Base-by-base conservation (phyloP, 495 filamentous ascomycete species). In the Peziza echinospora region DNA sequence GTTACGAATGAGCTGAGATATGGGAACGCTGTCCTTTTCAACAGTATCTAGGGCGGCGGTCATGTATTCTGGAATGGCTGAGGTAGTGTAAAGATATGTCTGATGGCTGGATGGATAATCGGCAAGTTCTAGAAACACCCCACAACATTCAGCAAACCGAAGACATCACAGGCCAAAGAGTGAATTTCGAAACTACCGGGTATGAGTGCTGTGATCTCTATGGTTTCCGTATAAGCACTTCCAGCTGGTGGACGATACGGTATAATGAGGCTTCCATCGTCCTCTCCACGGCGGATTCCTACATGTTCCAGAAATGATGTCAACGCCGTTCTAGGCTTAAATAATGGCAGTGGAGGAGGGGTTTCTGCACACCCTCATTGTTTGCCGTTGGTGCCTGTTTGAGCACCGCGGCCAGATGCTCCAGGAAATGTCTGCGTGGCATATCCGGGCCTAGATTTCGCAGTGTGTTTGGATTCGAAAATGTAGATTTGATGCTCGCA, bases 41-140 rank as follows among this genome's bases (percentile, higher is more conserved):
- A 37, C 30, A 13, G 30, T 37, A 6, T 1, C 63, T 13, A 78
- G 59, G 24, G 67, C 62, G 0, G 58, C 51, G 5, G 68, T 65
- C 22, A 78, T 61, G 6, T 56, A 45, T 2, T 51, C 52, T 10
- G 68, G 61, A 22, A 67, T 62, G 48, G 72, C 61, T 0, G 76
- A 67, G 3, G 68, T 66, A 11, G 74, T 67, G 51, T 69, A 83
- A 28, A 80, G 52, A 48, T 75, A 67, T 48, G 72, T 80, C 39
- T 60, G 62, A 53, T 81, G 79, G 23, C 56, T 57, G 19, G 60
- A 63, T 2, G 80, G 81, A 51, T 86, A 86, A 7, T 81, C 75
- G 34, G 64, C 62, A 4, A 75, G 53, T 48, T 83, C 76, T 73
- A 49, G 41, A 5, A 13, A 51, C 26, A 16, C 28, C 24, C 25